Evolutionary conservation across 78 protist genomes (phyloP), one percentile per base, ranked within the genome.

Genomic region (Polysphondylium violaceum): DNA sequence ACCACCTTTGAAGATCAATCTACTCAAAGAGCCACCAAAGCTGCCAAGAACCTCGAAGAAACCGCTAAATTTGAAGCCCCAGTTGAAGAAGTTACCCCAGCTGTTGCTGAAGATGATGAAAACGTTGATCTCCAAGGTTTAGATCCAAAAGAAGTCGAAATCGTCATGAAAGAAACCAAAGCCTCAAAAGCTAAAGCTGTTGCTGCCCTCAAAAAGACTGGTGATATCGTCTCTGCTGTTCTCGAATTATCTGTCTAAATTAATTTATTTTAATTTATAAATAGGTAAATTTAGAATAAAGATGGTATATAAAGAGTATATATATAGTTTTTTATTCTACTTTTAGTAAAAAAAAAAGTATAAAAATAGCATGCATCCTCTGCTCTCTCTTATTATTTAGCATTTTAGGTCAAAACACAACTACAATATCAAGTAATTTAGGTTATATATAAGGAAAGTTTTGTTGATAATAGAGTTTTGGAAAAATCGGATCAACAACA

Each of bases 221-320:
- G 95, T 58, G 98, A 98, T 55, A 93, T 97, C 71, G 99, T 98
- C 89, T 59, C 97, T 71, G 97, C 99, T n/a, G 96, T 98, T 68
- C 64, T 98, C 95, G 97, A 59, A 60, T 67, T 94, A 25, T 51
- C 74, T 35, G 21, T 11, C 19, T 77, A 77, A 77, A 77, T 76
- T 43, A 4, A 33, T n/a, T 60, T 4, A 36, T 77, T 21, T 1
- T 29, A 56, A 56, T n/a, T 25, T 14, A 56, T 17, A 38, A 36
- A 63, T 23, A 55, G 11, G 5, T 11, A 55, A 14, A n/a, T 4
- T 55, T 2, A 55, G 23, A 55, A 11, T 19, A 1, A 19, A 55
- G 23, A 17, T 55, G 19, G 6, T 55, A 7, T 55, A 55, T 17
- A 55, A 6, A 55, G 17, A 12, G 21, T 14, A 53, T 53, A 53